A percentile compares a stretch with the other conserved stretches of the same genome.
Evolutionary conservation across 2,329 filamentous ascomycete species (phyloP).

Genomic region (Exophiala phaeomuriformis): DNA sequence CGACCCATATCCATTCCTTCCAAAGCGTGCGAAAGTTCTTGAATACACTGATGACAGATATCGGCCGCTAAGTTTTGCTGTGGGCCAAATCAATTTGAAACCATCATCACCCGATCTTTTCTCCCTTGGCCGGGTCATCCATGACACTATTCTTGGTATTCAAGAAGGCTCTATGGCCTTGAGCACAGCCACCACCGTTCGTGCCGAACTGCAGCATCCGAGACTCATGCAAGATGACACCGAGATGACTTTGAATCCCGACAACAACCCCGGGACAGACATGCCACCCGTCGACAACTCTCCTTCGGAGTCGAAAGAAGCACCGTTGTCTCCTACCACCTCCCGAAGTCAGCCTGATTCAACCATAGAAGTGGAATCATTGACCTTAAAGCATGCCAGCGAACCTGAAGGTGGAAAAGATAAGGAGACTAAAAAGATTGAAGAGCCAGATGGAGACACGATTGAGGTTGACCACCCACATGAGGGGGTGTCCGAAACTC

Average conservation of each 20-base stretch:
- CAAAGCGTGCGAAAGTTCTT: constrained; percentile 30
- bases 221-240: constrained; percentile 24
- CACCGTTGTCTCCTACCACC: not conserved
- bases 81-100: constrained; percentile 36
- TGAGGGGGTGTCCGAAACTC: constrained; percentile 17
- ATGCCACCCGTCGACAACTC: not conserved
- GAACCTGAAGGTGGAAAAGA: not conserved
- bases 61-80: constrained; percentile 33
- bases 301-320: not conserved
- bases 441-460: not conserved
- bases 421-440: not conserved
- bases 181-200: constrained; percentile 37
- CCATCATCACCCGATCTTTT: constrained; percentile 39
- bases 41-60: constrained; percentile 29
- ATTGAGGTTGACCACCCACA: not conserved
- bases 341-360: not conserved
- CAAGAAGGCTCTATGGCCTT: constrained; percentile 29
- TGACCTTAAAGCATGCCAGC: not conserved
- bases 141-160: constrained; percentile 39
- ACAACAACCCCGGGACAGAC: not conserved
- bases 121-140: constrained; percentile 43
- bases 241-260: not conserved
- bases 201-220: constrained; percentile 36
- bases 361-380: not conserved
- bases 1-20: constrained; percentile 47